Base-by-base conservation (phyloP, 2,329 filamentous ascomycete genomes). In the Tolypocladium capitatum region DNA sequence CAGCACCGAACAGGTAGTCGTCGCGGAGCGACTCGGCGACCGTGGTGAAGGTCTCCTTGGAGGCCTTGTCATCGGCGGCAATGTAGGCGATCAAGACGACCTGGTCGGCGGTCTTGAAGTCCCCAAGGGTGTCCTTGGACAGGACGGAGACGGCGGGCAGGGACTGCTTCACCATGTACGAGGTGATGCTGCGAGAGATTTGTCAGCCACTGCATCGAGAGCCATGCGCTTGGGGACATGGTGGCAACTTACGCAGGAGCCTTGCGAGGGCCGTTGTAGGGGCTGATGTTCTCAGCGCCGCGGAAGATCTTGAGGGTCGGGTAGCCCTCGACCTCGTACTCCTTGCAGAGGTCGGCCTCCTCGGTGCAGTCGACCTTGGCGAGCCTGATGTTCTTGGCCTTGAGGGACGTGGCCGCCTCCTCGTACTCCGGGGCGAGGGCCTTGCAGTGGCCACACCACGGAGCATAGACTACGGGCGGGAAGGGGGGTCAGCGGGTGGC, bases 231-330 rank as follows among this genome's bases (percentile, higher is more conserved):
- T 43, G 41, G 32, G 8, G 28, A 27, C 28, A 48, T 8, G 18
- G 10, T 36, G 35, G 41, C 27, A 44, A 73, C 77, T 70, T 69
- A 81, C 78, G 75, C 76, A 68, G 80, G 81, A 55, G 90, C 83
- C 76, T 97, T 95, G 68, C 92, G 81, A 69, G 88, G 84, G 63
- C 92, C 92, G 60, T 76, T 75, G 73, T 98, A 98, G 54, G 90
- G 84, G 55, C 79, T 75, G 64, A 87, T 71, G 65, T 84, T 87
- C 11, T 96, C 87, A 40, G 72, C 69, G 58, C 92, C 91, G 61
- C 91, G 88, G 89, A 98, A 98, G 71, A 98, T 81, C 83, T 97
- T 98, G 65, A 98, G 81, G 56, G 92, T 98, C 53, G 92, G 92
- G 78, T 98, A 98, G 56, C 92, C 92, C 76, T 97, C 89, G 40